Conservation (phyloP, 2,329 filamentous ascomycete genomes). For the Aspergillus sergii region DNA sequence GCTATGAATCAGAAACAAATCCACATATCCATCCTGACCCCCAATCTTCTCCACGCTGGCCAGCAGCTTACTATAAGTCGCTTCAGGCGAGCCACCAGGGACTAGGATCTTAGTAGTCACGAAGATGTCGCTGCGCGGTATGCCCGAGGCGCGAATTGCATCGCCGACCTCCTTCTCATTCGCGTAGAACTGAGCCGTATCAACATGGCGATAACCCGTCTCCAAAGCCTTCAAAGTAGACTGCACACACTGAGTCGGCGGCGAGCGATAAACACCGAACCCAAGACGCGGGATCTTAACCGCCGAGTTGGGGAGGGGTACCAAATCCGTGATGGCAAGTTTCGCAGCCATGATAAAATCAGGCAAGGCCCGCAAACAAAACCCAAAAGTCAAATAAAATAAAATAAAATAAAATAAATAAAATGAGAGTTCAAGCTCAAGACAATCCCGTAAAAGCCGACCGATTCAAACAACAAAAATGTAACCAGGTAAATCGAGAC, state of each 20-base stretch:
- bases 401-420: background rate
- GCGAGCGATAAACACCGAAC: slow-evolving; percentile 71
- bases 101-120: slow-evolving; percentile 71
- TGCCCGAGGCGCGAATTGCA: slow-evolving; percentile 59
- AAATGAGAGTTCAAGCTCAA: background rate
- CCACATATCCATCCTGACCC: slow-evolving; percentile 64
- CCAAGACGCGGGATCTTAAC: slow-evolving; percentile 66
- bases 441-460: background rate
- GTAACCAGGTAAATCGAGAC: background rate
- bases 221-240: slow-evolving; percentile 61
- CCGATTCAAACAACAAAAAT: background rate
- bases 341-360: slow-evolving; percentile 33
- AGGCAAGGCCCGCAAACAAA: background rate
- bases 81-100: slow-evolving; percentile 56
- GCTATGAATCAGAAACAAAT: slow-evolving; percentile 71
- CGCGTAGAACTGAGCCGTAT: slow-evolving; percentile 67
- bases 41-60: slow-evolving; percentile 67
- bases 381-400: background rate
- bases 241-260: slow-evolving; percentile 55
- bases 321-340: slow-evolving; percentile 50
- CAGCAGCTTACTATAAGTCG: slow-evolving; percentile 60
- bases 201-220: slow-evolving; percentile 57
- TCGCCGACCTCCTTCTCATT: slow-evolving; percentile 70
- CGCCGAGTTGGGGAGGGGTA: slow-evolving; percentile 54
- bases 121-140: slow-evolving; percentile 61